These are phyloP conservation scores for Artemisia tridentata DNA, from an alignment of 129 eudicot genomes.

Conservation along the genomic window DNA sequence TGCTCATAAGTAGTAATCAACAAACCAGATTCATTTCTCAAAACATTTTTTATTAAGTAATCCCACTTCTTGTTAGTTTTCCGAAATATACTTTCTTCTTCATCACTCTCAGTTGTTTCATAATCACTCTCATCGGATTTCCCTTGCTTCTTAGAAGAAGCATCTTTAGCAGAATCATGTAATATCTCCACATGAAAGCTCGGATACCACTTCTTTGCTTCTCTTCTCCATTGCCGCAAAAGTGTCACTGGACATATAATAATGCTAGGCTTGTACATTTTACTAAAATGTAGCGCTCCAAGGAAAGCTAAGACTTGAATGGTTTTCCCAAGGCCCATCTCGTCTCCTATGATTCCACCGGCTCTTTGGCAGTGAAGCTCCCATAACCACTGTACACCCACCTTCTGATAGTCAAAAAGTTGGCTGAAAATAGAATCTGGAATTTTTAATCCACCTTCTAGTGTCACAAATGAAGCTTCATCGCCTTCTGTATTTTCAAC, in stretches of 20 bases:
- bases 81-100: slow-evolving; percentile 29
- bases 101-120: slow-evolving; percentile 76
- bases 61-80: slow-evolving; percentile 67
- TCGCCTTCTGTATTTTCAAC: slow-evolving; percentile 45
- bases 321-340: slow-evolving; percentile 99
- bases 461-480: slow-evolving; percentile 64
- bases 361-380: slow-evolving; percentile 98
- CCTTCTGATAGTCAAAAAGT: slow-evolving; percentile 92
- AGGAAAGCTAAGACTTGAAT: slow-evolving; percentile 80
- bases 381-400: slow-evolving; percentile 99
- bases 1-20: slow-evolving; percentile 93
- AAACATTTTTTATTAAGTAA: slow-evolving; percentile 66
- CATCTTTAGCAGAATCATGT: slow-evolving; percentile 84
- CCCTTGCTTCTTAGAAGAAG: slow-evolving; percentile 38
- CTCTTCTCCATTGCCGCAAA: slow-evolving; percentile 86
- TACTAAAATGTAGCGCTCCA: slow-evolving; percentile 85
- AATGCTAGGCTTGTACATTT: slow-evolving; percentile 82
- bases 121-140: slow-evolving; percentile 70
- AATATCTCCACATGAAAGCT: slow-evolving; percentile 76
- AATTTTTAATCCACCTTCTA: slow-evolving; percentile 89
- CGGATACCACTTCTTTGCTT: slow-evolving; percentile 92
- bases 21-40: slow-evolving; percentile 74
- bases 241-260: slow-evolving; percentile 91
- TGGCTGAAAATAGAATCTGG: slow-evolving; percentile 64
- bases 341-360: slow-evolving; percentile 98